These are phyloP conservation scores for Cystobasidiaceae sp. DNA, from an alignment of 1,284 basidiomycete species.

Conservation along the genomic window DNA sequence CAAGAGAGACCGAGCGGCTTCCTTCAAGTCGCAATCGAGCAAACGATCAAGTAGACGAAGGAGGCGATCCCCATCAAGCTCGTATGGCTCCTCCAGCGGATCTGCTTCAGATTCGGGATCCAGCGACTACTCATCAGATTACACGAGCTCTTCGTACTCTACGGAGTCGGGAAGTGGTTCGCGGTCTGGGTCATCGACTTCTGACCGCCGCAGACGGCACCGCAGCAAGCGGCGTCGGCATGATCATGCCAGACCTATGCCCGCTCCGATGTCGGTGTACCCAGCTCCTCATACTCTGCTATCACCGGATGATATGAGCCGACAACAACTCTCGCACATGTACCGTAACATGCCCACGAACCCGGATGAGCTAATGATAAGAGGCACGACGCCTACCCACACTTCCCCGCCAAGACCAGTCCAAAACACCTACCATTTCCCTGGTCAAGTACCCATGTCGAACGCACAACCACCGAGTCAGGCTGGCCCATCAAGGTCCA, in stretches of 20 bases:
- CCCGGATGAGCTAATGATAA: background rate
- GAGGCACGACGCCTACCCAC: background rate
- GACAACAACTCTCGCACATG: constrained; percentile 13
- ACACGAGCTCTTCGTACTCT: constrained; percentile 3
- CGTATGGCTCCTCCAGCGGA: background rate
- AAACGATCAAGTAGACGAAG: too few species aligned
- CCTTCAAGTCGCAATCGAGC: too few species aligned
- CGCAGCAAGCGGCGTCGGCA: background rate
- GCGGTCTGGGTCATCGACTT: background rate
- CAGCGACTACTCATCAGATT: background rate
- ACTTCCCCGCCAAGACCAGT: constrained; percentile 9
- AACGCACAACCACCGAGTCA: too few species aligned
- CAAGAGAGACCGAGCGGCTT: too few species aligned
- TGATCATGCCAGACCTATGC: background rate
- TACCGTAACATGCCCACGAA: constrained; percentile 15
- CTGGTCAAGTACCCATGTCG: too few species aligned
- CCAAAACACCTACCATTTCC: constrained; percentile 16
- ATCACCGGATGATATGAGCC: background rate
- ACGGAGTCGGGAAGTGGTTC: background rate
- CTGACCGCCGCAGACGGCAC: background rate
- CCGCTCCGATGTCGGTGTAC: background rate
- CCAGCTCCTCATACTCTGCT: background rate
- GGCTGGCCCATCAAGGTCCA: too few species aligned
- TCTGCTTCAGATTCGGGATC: background rate
- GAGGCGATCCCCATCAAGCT: background rate